Percentiles rank a stretch among this genome's conserved stretches.
These are phyloP conservation scores for Penicillium longicatenatum DNA, from an alignment of 495 filamentous ascomycete genomes.

Conservation along the genomic window DNA sequence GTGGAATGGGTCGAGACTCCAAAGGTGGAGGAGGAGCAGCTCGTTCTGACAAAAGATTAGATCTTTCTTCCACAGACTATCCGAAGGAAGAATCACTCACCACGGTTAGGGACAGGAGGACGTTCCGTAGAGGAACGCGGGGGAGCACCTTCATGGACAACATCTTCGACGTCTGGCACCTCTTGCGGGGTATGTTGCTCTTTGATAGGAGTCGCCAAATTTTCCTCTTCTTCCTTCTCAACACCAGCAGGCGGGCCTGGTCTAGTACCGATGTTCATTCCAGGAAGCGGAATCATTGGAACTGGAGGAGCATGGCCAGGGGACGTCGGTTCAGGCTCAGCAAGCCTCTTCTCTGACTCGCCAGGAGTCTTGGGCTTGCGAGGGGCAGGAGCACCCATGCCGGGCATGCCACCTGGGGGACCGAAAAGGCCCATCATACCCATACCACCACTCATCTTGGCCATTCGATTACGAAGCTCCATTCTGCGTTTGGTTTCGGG, in stretches of 20 bases:
- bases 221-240: constrained; percentile 47
- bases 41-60: constrained; percentile 20
- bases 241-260: constrained; percentile 40
- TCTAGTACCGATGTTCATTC: constrained; percentile 56
- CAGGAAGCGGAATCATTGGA: constrained; percentile 74
- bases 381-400: constrained; percentile 45
- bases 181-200: constrained; percentile 53
- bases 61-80: not conserved
- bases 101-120: constrained; percentile 51
- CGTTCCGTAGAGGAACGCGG: constrained; percentile 49
- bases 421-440: constrained; percentile 96
- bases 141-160: constrained; percentile 43
- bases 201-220: constrained; percentile 35
- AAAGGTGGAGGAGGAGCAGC: constrained; percentile 35
- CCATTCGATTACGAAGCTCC: constrained; percentile 92
- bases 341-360: constrained; percentile 67
- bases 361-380: constrained; percentile 56
- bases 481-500: constrained; percentile 84
- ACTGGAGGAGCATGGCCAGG: constrained; percentile 65
- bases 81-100: constrained; percentile 34
- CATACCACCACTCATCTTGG: constrained; percentile 98
- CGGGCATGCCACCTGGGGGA: constrained; percentile 67
- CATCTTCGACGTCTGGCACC: constrained; percentile 65
- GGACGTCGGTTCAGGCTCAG: constrained; percentile 51
- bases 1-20: constrained; percentile 45